These are phyloP conservation scores for Calamus simplicifolius DNA, from an alignment of 176 grass and related monocot genomes.

Conservation along the genomic window DNA sequence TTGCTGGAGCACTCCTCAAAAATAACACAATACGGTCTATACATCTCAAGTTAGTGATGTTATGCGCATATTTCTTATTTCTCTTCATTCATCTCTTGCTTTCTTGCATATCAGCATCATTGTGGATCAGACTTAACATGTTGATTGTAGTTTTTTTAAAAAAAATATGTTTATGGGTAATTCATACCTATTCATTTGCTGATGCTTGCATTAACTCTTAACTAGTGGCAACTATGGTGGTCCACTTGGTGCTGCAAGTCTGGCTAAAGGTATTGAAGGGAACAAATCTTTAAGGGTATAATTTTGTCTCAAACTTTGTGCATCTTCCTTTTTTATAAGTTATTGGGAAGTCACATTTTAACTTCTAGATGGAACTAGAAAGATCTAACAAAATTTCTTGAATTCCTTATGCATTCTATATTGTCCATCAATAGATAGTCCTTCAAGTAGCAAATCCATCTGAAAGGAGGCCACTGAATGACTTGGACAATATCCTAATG, in stretches of 20 bases:
- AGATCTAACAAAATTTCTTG: too few species aligned
- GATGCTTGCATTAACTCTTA: constrained; percentile 16
- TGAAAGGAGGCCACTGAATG: too few species aligned
- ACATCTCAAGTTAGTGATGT: constrained; percentile 83
- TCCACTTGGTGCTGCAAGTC: constrained; percentile 75
- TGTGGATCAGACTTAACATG: too few species aligned
- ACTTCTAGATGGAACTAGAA: too few species aligned
- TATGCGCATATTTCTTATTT: not conserved
- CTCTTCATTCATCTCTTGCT: not conserved
- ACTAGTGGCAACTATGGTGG: constrained; percentile 96
- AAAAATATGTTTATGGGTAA: too few species aligned
- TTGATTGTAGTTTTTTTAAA: too few species aligned
- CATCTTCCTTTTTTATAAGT: too few species aligned
- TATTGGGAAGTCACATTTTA: too few species aligned
- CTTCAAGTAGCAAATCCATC: too few species aligned
- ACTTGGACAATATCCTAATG: too few species aligned
- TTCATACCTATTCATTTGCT: not conserved
- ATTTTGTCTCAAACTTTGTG: constrained; percentile 1
- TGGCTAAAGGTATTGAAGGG: constrained; percentile 75
- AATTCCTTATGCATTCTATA: too few species aligned
- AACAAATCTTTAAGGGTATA: constrained; percentile 97
- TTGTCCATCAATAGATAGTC: too few species aligned
- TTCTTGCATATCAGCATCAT: not conserved
- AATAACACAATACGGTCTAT: constrained; percentile 74
- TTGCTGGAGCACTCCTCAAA: constrained; percentile 88